Conservation (phyloP, 2,329 filamentous ascomycete genomes). For the Stemphylium lycopersici region DNA sequence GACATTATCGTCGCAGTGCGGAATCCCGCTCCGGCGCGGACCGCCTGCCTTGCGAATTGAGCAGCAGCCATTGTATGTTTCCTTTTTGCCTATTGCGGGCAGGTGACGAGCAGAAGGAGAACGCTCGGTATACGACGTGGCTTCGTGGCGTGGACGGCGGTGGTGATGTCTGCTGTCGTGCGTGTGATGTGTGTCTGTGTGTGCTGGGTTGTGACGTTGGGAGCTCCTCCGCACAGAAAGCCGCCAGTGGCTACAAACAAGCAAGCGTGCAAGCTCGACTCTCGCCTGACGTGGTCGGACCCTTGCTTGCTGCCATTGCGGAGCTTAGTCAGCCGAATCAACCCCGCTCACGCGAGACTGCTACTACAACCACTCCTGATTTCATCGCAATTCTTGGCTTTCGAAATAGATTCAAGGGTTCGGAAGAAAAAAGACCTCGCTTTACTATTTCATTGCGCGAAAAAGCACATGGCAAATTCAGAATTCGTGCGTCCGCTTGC, state of each 20-base stretch:
- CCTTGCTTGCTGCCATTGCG: not conserved
- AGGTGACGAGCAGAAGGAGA: not conserved
- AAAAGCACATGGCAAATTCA: too few species aligned
- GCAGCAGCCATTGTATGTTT: constrained; percentile 52
- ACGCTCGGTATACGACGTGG: not conserved
- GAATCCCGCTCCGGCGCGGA: constrained; percentile 40
- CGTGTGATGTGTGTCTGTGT: not conserved
- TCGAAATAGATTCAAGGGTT: too few species aligned
- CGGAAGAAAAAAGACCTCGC: too few species aligned
- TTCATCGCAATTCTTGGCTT: too few species aligned
- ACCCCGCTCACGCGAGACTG: too few species aligned
- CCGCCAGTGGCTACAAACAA: constrained; percentile 3
- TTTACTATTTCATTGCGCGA: too few species aligned
- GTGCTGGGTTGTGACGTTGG: constrained; percentile 16
- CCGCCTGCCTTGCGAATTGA: constrained; percentile 49
- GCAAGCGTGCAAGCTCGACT: constrained; percentile 7
- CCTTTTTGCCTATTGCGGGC: not conserved
- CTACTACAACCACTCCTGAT: too few species aligned
- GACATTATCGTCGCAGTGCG: constrained; percentile 24
- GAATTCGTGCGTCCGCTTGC: too few species aligned
- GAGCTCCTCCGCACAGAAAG: constrained; percentile 8
- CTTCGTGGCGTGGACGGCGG: not conserved
- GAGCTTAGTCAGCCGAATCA: too few species aligned
- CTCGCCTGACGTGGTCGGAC: constrained; percentile 11
- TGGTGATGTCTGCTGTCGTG: not conserved